These are phyloP conservation scores for Juncus inflexus DNA, from an alignment of 176 grass and related monocot genomes.

Conservation along the genomic window DNA sequence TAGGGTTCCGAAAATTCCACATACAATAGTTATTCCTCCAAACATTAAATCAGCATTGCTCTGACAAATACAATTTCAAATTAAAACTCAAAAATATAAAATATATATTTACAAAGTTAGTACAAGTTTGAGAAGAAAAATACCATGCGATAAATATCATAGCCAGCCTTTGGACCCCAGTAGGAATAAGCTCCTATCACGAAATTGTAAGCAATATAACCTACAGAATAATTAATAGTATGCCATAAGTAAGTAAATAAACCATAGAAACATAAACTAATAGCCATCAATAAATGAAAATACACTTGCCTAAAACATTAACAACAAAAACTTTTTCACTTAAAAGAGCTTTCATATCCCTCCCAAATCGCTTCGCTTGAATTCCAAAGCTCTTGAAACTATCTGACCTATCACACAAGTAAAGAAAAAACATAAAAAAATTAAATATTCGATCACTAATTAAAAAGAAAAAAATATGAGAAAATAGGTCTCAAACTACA, in stretches of 20 bases:
- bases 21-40: constrained; percentile 96
- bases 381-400: constrained; percentile 39
- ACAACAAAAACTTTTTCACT: constrained; percentile 68
- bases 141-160: constrained; percentile 96
- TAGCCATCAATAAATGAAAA: background rate
- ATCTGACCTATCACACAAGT: constrained; percentile 35
- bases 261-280: constrained; percentile 3
- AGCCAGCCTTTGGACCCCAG: constrained; percentile 94
- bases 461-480: constrained; percentile 27
- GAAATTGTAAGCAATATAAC: constrained; percentile 93
- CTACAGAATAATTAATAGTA: constrained; percentile 34
- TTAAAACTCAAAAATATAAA: background rate
- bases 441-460: constrained; percentile 18
- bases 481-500: constrained; percentile 3
- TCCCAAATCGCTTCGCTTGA: constrained; percentile 55
- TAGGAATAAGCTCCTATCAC: constrained; percentile 99
- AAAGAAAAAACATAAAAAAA: background rate
- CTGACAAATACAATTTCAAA: constrained; percentile 50
- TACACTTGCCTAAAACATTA: constrained; percentile 63
- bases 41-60: constrained; percentile 89
- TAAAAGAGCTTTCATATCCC: constrained; percentile 83
- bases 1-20: constrained; percentile 92
- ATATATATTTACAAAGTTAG: background rate
- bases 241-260: constrained; percentile 19
- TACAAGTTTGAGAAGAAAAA: constrained; percentile 11